These are phyloP conservation scores for Phytophthora constricta DNA, from an alignment of 352 stramenopile genomes.

Conservation along the genomic window DNA sequence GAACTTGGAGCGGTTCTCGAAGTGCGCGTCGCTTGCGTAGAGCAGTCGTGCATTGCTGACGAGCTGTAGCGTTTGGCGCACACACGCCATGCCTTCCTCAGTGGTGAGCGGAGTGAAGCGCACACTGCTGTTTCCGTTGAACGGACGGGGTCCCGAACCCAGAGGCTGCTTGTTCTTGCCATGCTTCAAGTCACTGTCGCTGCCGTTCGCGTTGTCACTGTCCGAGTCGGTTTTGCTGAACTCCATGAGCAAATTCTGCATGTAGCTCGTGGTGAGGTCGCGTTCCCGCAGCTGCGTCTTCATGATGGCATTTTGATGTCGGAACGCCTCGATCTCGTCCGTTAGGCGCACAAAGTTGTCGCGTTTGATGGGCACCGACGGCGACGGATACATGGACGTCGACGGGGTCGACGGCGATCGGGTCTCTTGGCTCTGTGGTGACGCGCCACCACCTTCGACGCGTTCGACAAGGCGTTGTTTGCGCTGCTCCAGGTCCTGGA, in stretches of 20 bases:
- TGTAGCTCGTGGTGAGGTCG: conserved; percentile 57
- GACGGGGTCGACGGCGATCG: conserved; percentile 6
- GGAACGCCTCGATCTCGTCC: conserved; percentile 54
- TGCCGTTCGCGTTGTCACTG: conserved; percentile 25
- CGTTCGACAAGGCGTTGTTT: conserved; percentile 50
- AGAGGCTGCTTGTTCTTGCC: conserved; percentile 7
- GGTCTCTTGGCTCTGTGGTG: conserved; percentile 12
- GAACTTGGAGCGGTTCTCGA: conserved; percentile 42
- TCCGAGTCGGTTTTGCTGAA: conserved; percentile 37
- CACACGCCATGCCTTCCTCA: conserved; percentile 39
- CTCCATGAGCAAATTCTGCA: conserved; percentile 64
- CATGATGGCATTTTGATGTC: conserved; percentile 53
- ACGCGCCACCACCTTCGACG: not conserved
- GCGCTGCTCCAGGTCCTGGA: conserved; percentile 50
- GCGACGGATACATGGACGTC: conserved; percentile 16
- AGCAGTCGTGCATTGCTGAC: conserved; percentile 42
- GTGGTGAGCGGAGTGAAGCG: conserved; percentile 46
- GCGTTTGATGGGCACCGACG: conserved; percentile 17
- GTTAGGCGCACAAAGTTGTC: conserved; percentile 54
- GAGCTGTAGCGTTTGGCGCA: conserved; percentile 37
- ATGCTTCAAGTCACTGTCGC: conserved; percentile 10
- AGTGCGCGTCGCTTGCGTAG: conserved; percentile 39
- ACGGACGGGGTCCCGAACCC: conserved; percentile 19
- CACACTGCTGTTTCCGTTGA: conserved; percentile 28
- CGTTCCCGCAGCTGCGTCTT: conserved; percentile 42